Evolutionary conservation across 106 monocot genomes (phyloP).

Genomic region (Posidonia australis): DNA sequence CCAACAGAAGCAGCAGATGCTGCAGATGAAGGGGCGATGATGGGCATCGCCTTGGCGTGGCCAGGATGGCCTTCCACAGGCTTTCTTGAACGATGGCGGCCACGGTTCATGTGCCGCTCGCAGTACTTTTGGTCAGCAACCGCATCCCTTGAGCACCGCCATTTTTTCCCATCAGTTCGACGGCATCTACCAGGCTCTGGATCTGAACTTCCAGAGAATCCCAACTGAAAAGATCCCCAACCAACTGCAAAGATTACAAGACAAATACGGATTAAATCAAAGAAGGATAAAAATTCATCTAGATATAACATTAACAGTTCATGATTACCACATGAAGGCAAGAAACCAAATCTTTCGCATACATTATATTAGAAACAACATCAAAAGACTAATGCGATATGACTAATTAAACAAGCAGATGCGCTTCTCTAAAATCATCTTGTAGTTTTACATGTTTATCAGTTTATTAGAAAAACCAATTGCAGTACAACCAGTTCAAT

Average conservation of each 20-base stretch:
- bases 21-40: constrained; percentile 26
- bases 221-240: constrained; percentile 65
- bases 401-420: too few species aligned
- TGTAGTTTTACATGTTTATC: too few species aligned
- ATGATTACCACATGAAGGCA: neutral
- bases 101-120: constrained; percentile 90
- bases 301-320: too few species aligned
- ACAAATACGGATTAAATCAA: too few species aligned
- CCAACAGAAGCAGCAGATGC: constrained; percentile 14
- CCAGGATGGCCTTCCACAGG: constrained; percentile 98
- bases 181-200: constrained; percentile 95
- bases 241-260: constrained; percentile 46
- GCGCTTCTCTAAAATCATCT: too few species aligned
- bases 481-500: too few species aligned
- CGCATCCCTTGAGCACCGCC: constrained; percentile 97
- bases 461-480: too few species aligned
- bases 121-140: constrained; percentile 94
- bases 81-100: constrained; percentile 99
- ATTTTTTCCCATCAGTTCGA: constrained; percentile 96
- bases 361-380: too few species aligned
- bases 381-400: too few species aligned
- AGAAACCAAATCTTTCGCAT: neutral
- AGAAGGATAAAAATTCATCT: too few species aligned
- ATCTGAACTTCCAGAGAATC: constrained; percentile 59
- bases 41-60: constrained; percentile 49